phyloP scores from a whole-genome alignment of 371 early-diverging fungal genomes.

The Rhizopus sp. region DNA sequence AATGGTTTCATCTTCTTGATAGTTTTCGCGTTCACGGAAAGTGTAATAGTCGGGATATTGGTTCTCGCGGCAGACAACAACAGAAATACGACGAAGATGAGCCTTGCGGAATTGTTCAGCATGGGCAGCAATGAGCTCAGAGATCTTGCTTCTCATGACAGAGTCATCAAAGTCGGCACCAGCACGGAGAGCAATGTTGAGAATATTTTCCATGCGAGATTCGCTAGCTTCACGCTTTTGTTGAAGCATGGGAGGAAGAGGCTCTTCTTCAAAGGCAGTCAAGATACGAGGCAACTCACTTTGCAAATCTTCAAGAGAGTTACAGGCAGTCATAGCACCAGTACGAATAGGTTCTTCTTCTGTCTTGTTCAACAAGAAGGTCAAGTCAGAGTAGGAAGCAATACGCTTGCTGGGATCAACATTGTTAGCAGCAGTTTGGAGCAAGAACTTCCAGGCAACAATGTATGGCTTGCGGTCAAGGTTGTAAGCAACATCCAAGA shows the following conservation, averaged over 20 bases:
- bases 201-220: slow-evolving; percentile 69
- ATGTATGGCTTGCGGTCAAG: slow-evolving; percentile 71
- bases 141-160: slow-evolving; percentile 63
- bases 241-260: slow-evolving; percentile 40
- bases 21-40: slow-evolving; percentile 89
- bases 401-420: slow-evolving; percentile 69
- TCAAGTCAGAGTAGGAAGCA: slow-evolving; percentile 72
- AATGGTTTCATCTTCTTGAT: slow-evolving; percentile 89
- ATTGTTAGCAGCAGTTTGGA: slow-evolving; percentile 55
- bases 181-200: slow-evolving; percentile 76
- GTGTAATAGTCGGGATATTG: slow-evolving; percentile 94
- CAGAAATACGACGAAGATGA: slow-evolving; percentile 89
- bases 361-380: slow-evolving; percentile 65
- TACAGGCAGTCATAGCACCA: slow-evolving; percentile 69
- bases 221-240: slow-evolving; percentile 20
- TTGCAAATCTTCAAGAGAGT: slow-evolving; percentile 57
- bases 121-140: slow-evolving; percentile 56
- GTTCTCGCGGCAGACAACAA: slow-evolving; percentile 81
- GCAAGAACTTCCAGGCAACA: slow-evolving; percentile 82
- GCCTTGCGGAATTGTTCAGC: slow-evolving; percentile 68
- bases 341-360: slow-evolving; percentile 69
- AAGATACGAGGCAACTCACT: slow-evolving; percentile 54
- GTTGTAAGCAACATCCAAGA: slow-evolving; percentile 79
- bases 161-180: slow-evolving; percentile 65
- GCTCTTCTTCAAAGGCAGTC: slow-evolving; percentile 55